Evolutionary conservation across 345 rosid genomes (phyloP), one percentile per base, ranked within the genome.

Genomic region (Gossypium longicalyx): DNA sequence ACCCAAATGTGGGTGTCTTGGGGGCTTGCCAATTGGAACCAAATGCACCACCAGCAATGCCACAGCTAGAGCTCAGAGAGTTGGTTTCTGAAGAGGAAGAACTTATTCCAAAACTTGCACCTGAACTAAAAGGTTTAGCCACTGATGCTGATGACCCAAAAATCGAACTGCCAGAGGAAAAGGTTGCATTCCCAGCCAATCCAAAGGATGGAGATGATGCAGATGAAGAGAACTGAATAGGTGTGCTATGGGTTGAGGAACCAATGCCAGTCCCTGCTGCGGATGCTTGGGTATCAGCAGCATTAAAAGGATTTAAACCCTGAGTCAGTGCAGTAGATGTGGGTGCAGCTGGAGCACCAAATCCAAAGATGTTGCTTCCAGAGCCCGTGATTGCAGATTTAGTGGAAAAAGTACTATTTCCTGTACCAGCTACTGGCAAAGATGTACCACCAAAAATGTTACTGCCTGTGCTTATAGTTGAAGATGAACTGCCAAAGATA

Each of bases 1-100:
- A 77, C 81, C 83, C 79, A 79, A 87, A 87, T 60, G 63, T 22
- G 22, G 88, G 71, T 56, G 85, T 60, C 52, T 82, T 83, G 17
- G 87, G 63, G 58, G 91, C 70, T 78, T 80, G 89, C 93, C 89
- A 87, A 68, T 75, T 83, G 62, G 97, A 76, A 81, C 90, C 85
- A 77, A 92, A 86, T 9, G 80, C 12, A 12, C 80, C 66, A 54
- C 88, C 65, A 61, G 84, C 67, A 52, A 80, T 44, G 74, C 78
- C 82, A 70, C 74, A 80, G 67, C 78, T 76, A 16, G 91, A 83
- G 81, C 86, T 80, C 71, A 81, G 74, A 79, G 87, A 16, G 41
- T 69, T 80, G 71, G 65, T 86, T 25, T 54, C 89, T 2, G 77
- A 74, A 9, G 87, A 77, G 17, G 80, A 80, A 56, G 86, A 76